These are phyloP conservation scores for Hemileia vastatrix DNA, from an alignment of 1,284 basidiomycete species.

Conservation along the genomic window DNA sequence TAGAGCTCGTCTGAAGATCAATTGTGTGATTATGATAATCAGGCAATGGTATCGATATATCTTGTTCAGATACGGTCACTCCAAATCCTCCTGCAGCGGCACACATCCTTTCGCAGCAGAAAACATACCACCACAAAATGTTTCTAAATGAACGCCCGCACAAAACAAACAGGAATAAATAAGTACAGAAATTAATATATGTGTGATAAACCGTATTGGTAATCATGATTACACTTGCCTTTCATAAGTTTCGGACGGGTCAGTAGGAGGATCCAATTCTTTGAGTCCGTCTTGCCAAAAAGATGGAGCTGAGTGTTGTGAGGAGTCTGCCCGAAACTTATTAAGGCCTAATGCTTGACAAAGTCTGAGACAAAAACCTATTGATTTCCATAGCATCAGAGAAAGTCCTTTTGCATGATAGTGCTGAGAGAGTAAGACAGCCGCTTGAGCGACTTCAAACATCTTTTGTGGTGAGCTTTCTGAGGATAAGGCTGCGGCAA, in stretches of 20 bases:
- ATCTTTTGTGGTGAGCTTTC: not conserved
- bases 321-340: not conserved
- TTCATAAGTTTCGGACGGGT: constrained; percentile 3
- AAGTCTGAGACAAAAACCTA: constrained; percentile 17
- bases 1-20: too few species aligned
- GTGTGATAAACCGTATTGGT: not conserved
- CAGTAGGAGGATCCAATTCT: not conserved
- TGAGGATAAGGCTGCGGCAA: not conserved
- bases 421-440: constrained; percentile 15
- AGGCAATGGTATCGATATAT: constrained; percentile 7
- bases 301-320: not conserved
- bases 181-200: not conserved
- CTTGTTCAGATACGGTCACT: constrained; percentile 6
- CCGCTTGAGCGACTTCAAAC: constrained; percentile 6
- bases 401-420: constrained; percentile 10
- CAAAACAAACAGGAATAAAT: not conserved
- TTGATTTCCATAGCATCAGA: constrained; percentile 20
- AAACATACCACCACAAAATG: constrained; percentile 22
- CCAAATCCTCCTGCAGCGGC: constrained; percentile 17
- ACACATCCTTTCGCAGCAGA: constrained; percentile 20
- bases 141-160: constrained; percentile 5
- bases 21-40: too few species aligned
- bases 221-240: not conserved
- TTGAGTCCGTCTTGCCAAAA: constrained; percentile 19
- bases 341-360: constrained; percentile 11